phyloP scores from a whole-genome alignment of 768 basidiomycete species.

The Dendrothele bispora region DNA sequence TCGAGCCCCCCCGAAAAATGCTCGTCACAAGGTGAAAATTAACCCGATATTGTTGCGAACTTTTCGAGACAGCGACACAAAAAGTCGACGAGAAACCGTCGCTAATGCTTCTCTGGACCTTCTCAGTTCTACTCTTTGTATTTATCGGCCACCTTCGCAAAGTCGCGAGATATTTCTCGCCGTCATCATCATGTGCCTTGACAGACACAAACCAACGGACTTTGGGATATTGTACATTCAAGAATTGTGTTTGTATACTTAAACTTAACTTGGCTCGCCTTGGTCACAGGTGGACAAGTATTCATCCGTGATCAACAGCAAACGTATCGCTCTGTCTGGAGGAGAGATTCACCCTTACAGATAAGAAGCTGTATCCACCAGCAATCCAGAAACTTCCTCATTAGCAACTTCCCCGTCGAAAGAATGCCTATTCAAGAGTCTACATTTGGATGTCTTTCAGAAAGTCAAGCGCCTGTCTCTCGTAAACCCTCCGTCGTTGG shows the following conservation, averaged over 20 bases:
- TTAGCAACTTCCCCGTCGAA: neutral
- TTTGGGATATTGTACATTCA: conserved; percentile 33
- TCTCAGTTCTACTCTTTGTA: too few species aligned
- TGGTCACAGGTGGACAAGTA: conserved; percentile 40
- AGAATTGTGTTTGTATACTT: neutral
- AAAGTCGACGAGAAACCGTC: too few species aligned
- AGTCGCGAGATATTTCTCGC: too few species aligned
- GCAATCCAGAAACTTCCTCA: neutral
- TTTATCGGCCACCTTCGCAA: too few species aligned
- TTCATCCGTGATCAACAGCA: conserved; percentile 40
- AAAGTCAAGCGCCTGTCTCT: conserved; percentile 36
- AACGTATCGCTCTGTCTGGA: conserved; percentile 39
- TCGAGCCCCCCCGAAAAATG: too few species aligned
- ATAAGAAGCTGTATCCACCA: too few species aligned
- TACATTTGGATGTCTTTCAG: conserved; percentile 44
- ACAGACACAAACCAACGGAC: conserved; percentile 23
- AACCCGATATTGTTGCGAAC: too few species aligned
- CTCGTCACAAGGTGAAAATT: too few species aligned
- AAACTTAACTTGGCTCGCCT: neutral
- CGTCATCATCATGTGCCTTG: too few species aligned
- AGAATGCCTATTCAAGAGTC: conserved; percentile 41
- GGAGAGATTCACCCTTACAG: conserved; percentile 45
- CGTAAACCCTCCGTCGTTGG: neutral
- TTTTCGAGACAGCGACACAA: too few species aligned
- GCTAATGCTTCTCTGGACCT: too few species aligned